phyloP scores from a whole-genome alignment of 106 monocot genomes.

The Hemerocallis citrina region DNA sequence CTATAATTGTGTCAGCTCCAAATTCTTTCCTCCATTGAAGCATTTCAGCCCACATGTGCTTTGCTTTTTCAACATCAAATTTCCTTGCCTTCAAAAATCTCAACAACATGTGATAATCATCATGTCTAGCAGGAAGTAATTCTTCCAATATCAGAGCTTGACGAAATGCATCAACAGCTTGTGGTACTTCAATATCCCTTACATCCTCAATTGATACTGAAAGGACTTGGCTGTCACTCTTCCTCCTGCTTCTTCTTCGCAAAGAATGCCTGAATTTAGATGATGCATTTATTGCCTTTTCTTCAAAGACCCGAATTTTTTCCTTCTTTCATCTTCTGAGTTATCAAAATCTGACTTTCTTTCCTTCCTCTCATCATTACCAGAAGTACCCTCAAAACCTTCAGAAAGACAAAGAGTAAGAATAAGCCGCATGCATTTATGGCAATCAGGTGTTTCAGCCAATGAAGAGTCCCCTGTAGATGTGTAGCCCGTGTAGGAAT shows the following conservation, averaged over 20 bases:
- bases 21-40: conserved; percentile 80
- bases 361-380: conserved; percentile 56
- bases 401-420: too few species aligned
- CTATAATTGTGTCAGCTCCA: conserved; percentile 51
- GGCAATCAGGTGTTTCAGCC: too few species aligned
- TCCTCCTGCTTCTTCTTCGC: conserved; percentile 52
- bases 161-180: conserved; percentile 72
- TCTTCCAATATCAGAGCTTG: conserved; percentile 52
- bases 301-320: conserved; percentile 53
- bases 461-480: too few species aligned
- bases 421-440: too few species aligned
- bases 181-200: conserved; percentile 51
- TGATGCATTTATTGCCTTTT: conserved; percentile 70
- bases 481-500: too few species aligned
- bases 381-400: conserved; percentile 57
- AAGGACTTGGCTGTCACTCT: conserved; percentile 17
- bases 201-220: conserved; percentile 73
- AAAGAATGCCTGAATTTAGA: conserved; percentile 69
- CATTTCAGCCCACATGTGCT: conserved; percentile 95
- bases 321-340: conserved; percentile 69
- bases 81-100: conserved; percentile 90
- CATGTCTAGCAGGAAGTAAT: conserved; percentile 57
- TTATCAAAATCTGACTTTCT: conserved; percentile 63
- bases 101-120: conserved; percentile 80
- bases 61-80: conserved; percentile 86